Evolutionary conservation across 495 filamentous ascomycete species (phyloP).

Genomic region (Elaphomyces granulatus): DNA sequence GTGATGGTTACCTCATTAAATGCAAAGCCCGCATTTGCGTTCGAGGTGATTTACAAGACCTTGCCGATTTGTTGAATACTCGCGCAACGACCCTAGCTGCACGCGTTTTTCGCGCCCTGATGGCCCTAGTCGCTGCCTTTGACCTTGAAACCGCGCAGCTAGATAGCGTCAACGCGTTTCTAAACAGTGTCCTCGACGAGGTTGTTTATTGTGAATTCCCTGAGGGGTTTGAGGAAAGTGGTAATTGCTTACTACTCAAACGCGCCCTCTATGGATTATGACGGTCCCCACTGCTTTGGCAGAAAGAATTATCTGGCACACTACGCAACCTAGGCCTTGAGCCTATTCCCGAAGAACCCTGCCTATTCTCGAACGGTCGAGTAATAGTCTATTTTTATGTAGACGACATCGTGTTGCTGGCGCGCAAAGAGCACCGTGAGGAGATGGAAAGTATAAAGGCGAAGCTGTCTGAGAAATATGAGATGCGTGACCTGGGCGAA

Average conservation of each 20-base stretch:
- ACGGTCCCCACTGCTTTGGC: slow-evolving; percentile 12
- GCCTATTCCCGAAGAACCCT: slow-evolving; percentile 9
- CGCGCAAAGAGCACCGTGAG: background rate
- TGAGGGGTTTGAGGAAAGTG: background rate
- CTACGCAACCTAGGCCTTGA: slow-evolving; percentile 8
- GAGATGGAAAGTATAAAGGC: background rate
- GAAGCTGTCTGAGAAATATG: background rate
- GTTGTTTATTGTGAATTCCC: background rate
- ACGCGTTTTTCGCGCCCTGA: slow-evolving; percentile 9
- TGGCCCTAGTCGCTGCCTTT: slow-evolving; percentile 10
- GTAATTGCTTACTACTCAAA: background rate
- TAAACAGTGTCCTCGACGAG: background rate
- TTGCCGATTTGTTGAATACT: slow-evolving; percentile 1
- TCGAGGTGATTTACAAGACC: slow-evolving; percentile 14
- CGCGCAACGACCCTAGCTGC: slow-evolving; percentile 13
- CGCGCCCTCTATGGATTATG: slow-evolving; percentile 15
- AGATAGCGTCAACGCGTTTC: slow-evolving; percentile 7
- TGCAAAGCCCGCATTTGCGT: slow-evolving; percentile 17
- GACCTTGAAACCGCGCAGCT: slow-evolving; percentile 8
- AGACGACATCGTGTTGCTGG: slow-evolving; percentile 6
- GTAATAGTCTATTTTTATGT: slow-evolving; percentile 17
- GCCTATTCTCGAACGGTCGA: slow-evolving; percentile 6
- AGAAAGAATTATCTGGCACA: slow-evolving; percentile 9
- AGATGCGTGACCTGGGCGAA: too few relatives aligned
- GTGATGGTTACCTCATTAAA: slow-evolving; percentile 12